Conservation (phyloP, 768 basidiomycete species). For the Phanerodontia chrysosporium region DNA sequence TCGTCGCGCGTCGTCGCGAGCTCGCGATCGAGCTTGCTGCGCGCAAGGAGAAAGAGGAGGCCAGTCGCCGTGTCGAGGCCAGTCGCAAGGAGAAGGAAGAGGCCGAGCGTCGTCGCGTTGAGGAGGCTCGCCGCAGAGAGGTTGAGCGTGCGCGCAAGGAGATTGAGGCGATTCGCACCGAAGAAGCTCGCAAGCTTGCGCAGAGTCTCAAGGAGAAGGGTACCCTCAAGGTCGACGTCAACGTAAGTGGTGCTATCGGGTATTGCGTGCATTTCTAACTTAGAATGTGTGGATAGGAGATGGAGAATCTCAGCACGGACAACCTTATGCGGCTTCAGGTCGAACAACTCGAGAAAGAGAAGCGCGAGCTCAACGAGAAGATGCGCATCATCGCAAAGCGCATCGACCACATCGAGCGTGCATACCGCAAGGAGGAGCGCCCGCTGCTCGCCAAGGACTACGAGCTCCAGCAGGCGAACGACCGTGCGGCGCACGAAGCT, state of each 20-base stretch:
- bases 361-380: slow-evolving; percentile 78
- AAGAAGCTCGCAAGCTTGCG: slow-evolving; percentile 87
- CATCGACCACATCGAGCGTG: slow-evolving; percentile 92
- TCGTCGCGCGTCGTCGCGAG: slow-evolving; percentile 83
- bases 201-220: slow-evolving; percentile 79
- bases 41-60: slow-evolving; percentile 87
- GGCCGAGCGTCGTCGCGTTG: slow-evolving; percentile 53
- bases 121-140: slow-evolving; percentile 62
- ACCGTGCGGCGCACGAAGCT: slow-evolving; percentile 64
- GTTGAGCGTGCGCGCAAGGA: slow-evolving; percentile 63
- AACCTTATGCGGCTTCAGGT: slow-evolving; percentile 87
- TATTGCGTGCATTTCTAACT: neutral
- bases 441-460: slow-evolving; percentile 86
- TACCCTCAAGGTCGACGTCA: slow-evolving; percentile 65
- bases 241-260: slow-evolving; percentile 37
- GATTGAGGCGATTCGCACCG: slow-evolving; percentile 70
- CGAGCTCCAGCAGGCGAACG: slow-evolving; percentile 73
- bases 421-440: slow-evolving; percentile 89
- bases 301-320: slow-evolving; percentile 82
- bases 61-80: slow-evolving; percentile 69
- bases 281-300: slow-evolving; percentile 46
- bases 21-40: slow-evolving; percentile 78
- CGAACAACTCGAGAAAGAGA: slow-evolving; percentile 95
- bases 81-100: slow-evolving; percentile 65
- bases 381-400: slow-evolving; percentile 83